A percentile compares a stretch with the other conserved stretches of the same genome.
These are phyloP conservation scores for Botrytis fragariae DNA, from an alignment of 2,329 filamentous ascomycete species.

Conservation along the genomic window DNA sequence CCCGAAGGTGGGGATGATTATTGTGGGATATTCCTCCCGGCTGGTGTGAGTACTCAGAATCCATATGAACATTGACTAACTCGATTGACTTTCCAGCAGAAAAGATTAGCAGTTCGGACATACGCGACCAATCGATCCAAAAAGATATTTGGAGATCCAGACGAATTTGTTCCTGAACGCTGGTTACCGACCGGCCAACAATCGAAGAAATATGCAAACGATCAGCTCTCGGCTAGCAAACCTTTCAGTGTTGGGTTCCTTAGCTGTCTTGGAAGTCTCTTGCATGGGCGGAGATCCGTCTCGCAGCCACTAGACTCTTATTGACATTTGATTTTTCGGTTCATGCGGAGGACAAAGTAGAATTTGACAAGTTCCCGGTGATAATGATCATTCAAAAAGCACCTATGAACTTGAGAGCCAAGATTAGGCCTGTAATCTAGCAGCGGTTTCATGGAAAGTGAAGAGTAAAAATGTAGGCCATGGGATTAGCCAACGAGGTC, in stretches of 20 bases:
- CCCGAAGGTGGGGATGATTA: conserved; percentile 6
- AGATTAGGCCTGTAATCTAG: neutral
- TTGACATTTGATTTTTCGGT: neutral
- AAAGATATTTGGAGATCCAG: conserved; percentile 18
- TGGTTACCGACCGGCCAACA: conserved; percentile 35
- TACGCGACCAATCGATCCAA: neutral
- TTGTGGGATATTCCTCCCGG: conserved; percentile 13
- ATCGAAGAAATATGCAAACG: neutral
- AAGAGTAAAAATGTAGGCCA: neutral
- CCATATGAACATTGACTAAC: accelerated
- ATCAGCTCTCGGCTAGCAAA: conserved; percentile 15
- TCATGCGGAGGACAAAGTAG: neutral
- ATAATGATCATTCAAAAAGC: conserved; percentile 7
- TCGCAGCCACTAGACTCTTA: neutral
- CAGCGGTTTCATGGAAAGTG: neutral
- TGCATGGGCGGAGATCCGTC: neutral
- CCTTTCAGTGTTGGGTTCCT: conserved; percentile 17
- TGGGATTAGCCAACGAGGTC: neutral
- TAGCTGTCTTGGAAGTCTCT: conserved; percentile 21
- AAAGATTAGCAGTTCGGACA: conserved; percentile 11
- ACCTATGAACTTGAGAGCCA: conserved; percentile 3
- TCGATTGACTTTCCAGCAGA: neutral
- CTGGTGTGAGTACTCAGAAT: neutral
- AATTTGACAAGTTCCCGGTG: neutral
- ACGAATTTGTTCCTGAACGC: conserved; percentile 27